phyloP scores from a whole-genome alignment of 192 early-diverging fungal genomes.

The Coemansia biformis region DNA sequence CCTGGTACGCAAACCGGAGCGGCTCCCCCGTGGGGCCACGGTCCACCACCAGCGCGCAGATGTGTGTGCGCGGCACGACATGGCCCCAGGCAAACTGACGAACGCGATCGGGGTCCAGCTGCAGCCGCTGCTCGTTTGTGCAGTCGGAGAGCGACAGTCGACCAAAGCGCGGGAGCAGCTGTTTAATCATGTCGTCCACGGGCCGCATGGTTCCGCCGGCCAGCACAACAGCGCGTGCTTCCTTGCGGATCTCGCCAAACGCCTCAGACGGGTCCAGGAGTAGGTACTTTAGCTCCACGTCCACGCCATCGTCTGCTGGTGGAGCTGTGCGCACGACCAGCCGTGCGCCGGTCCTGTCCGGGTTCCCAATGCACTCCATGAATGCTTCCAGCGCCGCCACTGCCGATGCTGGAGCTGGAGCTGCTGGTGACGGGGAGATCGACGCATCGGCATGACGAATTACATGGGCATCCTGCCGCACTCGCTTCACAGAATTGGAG shows the following conservation, averaged over 20 bases:
- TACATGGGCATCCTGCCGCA: background rate
- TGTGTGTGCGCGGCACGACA: conserved; percentile 71
- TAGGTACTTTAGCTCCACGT: conserved; percentile 68
- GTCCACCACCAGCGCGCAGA: conserved; percentile 62
- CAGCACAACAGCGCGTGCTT: conserved; percentile 77
- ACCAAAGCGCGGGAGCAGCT: conserved; percentile 16
- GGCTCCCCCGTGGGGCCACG: conserved; percentile 59
- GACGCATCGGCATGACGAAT: background rate
- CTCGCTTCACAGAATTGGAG: background rate
- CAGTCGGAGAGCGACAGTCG: background rate
- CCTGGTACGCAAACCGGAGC: conserved; percentile 61
- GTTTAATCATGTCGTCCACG: conserved; percentile 50
- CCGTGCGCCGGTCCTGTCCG: conserved; percentile 26
- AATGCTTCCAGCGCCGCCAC: conserved; percentile 35
- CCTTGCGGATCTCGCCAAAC: conserved; percentile 70
- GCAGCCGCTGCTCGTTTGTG: background rate
- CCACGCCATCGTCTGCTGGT: background rate
- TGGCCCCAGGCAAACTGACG: conserved; percentile 77
- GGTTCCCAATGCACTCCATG: conserved; percentile 33
- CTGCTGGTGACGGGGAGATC: too few species aligned
- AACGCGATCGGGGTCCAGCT: conserved; percentile 38
- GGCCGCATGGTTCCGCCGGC: conserved; percentile 95
- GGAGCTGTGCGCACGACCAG: conserved; percentile 11
- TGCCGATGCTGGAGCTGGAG: conserved; percentile 21
- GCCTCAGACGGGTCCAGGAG: conserved; percentile 76